A percentile compares a stretch with the other conserved stretches of the same genome.
Conservation (phyloP, 192 early-diverging fungal genomes). For the Funneliformis mosseae region DNA sequence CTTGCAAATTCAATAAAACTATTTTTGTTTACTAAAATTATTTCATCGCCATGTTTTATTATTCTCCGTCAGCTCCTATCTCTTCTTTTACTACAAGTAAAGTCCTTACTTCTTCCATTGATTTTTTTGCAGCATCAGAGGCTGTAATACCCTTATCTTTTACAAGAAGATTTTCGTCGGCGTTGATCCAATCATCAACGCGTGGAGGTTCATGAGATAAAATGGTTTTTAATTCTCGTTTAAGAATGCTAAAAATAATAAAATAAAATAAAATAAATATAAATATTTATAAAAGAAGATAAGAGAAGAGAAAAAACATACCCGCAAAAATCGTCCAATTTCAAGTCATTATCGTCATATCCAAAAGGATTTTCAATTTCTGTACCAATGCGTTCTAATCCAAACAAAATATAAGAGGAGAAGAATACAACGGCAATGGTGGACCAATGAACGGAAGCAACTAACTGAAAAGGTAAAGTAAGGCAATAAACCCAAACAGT, state of each 20-base stretch:
- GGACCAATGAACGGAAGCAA: conserved; percentile 47
- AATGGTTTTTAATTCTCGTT: not conserved
- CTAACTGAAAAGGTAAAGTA: conserved; percentile 81
- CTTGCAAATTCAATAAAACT: too few relatives aligned
- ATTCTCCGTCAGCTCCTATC: too few relatives aligned
- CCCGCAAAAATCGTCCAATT: conserved; percentile 59
- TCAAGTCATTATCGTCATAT: conserved; percentile 74
- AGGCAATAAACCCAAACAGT: conserved; percentile 74
- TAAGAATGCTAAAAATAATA: not conserved
- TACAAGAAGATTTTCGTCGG: not conserved
- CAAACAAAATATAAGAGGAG: conserved; percentile 74
- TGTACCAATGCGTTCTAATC: conserved; percentile 82
- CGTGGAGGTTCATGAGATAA: not conserved
- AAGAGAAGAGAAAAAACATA: conserved; percentile 39
- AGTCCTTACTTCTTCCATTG: not conserved
- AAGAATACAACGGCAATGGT: conserved; percentile 73
- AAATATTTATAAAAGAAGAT: too few relatives aligned
- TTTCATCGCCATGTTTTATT: too few relatives aligned
- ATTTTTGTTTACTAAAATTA: too few relatives aligned
- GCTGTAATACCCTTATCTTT: not conserved
- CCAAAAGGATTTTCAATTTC: conserved; percentile 97
- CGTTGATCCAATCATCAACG: not conserved
- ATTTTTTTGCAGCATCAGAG: not conserved
- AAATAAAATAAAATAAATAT: not conserved
- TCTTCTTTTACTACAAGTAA: not conserved